Conservation (phyloP, 352 stramenopile species). For the Phytophthora palmivora region DNA sequence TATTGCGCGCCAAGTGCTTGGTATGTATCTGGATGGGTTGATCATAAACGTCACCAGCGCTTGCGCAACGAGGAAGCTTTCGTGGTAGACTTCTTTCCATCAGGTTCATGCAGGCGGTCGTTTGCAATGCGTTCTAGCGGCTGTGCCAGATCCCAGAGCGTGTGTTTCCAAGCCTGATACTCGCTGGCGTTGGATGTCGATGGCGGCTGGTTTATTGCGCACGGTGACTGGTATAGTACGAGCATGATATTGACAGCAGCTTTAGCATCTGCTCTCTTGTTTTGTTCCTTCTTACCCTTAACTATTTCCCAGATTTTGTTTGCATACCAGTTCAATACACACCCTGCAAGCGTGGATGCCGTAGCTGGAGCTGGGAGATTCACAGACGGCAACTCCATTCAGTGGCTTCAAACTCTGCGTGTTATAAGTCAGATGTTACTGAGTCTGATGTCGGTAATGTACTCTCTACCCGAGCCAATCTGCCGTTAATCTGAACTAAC, state of each 20-base stretch:
- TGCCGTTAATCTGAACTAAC: neutral
- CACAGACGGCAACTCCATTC: neutral
- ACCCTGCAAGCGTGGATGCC: slow-evolving; percentile 7
- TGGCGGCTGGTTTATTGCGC: neutral
- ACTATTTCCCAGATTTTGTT: slow-evolving; percentile 12
- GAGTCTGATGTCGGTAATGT: too few relatives aligned
- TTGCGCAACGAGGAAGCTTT: too few relatives aligned
- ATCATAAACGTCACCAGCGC: too few relatives aligned
- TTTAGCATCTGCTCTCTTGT: slow-evolving; percentile 2
- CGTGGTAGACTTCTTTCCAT: too few relatives aligned
- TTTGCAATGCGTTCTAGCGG: too few relatives aligned
- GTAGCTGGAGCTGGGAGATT: slow-evolving; percentile 3
- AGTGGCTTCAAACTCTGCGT: neutral
- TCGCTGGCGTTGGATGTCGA: neutral
- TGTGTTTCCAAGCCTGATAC: neutral
- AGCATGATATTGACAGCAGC: slow-evolving; percentile 1
- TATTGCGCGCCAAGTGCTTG: too few relatives aligned
- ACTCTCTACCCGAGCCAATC: slow-evolving; percentile 3
- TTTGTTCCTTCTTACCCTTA: slow-evolving; percentile 3
- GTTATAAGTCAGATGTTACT: neutral
- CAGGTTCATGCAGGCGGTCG: too few relatives aligned
- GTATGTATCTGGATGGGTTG: too few relatives aligned
- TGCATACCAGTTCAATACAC: slow-evolving; percentile 11
- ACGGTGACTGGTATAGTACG: neutral
- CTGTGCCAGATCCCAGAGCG: neutral